Percentiles rank a stretch among this genome's conserved stretches.
Evolutionary conservation across 768 basidiomycete species (phyloP).

Genomic region (Leccinum barrowsii): DNA sequence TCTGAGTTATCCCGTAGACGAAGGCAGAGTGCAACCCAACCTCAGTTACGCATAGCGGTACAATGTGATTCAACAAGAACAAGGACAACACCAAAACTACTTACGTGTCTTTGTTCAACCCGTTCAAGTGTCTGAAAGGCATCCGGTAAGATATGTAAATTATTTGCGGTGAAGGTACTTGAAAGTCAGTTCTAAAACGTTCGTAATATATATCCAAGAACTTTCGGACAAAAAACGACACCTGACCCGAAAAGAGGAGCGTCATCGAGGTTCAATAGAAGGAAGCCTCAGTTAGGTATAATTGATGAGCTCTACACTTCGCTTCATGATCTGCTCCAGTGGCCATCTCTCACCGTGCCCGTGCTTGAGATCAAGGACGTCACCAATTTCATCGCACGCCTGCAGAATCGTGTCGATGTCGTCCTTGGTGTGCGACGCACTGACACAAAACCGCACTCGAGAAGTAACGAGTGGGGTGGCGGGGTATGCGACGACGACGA

Average conservation of each 20-base stretch:
- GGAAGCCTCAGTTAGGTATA: slow-evolving; percentile 14
- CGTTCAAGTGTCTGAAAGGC: slow-evolving; percentile 4
- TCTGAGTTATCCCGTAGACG: too few species aligned
- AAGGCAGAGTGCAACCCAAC: too few species aligned
- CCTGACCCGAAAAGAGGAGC: neutral
- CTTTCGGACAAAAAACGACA: slow-evolving; percentile 3
- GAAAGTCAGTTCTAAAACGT: slow-evolving; percentile 10
- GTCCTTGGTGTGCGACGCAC: slow-evolving; percentile 94
- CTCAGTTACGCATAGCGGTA: neutral
- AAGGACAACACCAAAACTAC: neutral
- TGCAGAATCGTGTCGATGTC: slow-evolving; percentile 84
- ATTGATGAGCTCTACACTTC: slow-evolving; percentile 73
- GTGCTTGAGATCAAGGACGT: slow-evolving; percentile 87
- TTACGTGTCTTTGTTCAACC: neutral
- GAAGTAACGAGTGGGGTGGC: slow-evolving; percentile 87
- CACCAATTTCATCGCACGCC: slow-evolving; percentile 91
- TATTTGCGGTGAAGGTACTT: slow-evolving; percentile 25
- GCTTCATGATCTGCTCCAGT: slow-evolving; percentile 65
- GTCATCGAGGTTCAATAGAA: neutral
- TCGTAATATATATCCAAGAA: slow-evolving; percentile 26
- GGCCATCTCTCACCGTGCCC: slow-evolving; percentile 69
- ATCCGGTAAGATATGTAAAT: slow-evolving; percentile 23
- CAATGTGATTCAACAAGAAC: neutral
- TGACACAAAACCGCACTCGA: slow-evolving; percentile 91
- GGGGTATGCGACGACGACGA: slow-evolving; percentile 88